Percentiles rank a stretch among this genome's conserved stretches.
Conservation (phyloP, 176 grass and related monocot genomes). For the Bolboschoenus planiculmis region DNA sequence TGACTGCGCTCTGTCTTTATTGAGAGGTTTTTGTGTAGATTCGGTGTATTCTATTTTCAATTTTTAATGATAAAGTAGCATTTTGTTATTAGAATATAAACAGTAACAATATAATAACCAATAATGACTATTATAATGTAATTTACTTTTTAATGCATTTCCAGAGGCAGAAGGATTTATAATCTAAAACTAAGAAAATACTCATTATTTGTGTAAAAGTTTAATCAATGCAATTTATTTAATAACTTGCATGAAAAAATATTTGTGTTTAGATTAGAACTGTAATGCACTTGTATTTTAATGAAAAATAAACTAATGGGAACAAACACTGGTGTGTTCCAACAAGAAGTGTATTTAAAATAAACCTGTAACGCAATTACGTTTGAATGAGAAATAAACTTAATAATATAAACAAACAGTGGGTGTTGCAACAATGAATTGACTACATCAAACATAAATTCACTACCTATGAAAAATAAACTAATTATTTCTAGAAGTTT, state of each 20-base stretch:
- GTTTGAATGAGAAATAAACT: neutral
- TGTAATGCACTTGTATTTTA: neutral
- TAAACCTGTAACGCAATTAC: neutral
- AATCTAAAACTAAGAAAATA: too few relatives aligned
- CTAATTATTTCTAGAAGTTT: neutral
- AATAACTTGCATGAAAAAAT: too few relatives aligned
- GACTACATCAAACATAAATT: neutral
- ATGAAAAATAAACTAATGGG: neutral
- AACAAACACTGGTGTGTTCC: neutral
- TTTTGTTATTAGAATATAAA: neutral
- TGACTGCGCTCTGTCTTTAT: conserved; percentile 1
- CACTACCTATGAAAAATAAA: neutral
- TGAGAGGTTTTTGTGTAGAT: neutral
- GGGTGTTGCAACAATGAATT: neutral
- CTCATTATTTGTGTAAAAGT: too few relatives aligned
- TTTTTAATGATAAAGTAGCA: neutral
- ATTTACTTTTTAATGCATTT: too few relatives aligned
- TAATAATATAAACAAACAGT: neutral
- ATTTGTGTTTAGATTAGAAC: neutral
- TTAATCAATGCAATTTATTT: too few relatives aligned
- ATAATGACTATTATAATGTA: too few relatives aligned
- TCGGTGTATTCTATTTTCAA: neutral
- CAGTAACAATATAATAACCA: too few relatives aligned
- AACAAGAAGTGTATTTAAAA: neutral
- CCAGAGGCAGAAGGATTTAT: too few relatives aligned